A percentile compares a stretch with the other conserved stretches of the same genome.
These are phyloP conservation scores for Daldinia sp. DNA, from an alignment of 2,329 filamentous ascomycete genomes.

Conservation along the genomic window DNA sequence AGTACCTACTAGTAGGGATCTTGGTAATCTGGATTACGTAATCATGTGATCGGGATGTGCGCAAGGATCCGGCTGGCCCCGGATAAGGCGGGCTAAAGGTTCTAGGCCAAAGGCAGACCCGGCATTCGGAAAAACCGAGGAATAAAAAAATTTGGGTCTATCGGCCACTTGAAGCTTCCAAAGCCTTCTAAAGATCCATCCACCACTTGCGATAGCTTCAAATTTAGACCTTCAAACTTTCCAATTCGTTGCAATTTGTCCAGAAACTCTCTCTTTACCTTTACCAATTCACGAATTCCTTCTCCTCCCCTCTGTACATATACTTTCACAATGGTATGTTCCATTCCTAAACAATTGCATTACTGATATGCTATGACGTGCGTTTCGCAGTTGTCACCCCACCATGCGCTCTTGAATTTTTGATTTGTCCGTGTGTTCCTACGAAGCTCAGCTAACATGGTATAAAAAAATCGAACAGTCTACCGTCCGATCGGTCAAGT, in stretches of 20 bases:
- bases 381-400: neutral
- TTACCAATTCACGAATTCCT: neutral
- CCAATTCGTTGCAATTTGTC: conserved; percentile 24
- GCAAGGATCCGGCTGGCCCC: conserved; percentile 26
- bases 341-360: neutral
- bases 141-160: conserved; percentile 44
- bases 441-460: conserved; percentile 3
- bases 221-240: conserved; percentile 32
- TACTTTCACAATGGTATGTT: conserved; percentile 47
- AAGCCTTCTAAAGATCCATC: conserved; percentile 49
- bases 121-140: conserved; percentile 50
- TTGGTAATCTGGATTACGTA: neutral
- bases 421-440: neutral
- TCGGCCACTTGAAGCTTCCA: conserved; percentile 47
- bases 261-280: conserved; percentile 19
- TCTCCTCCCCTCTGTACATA: conserved; percentile 6
- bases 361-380: neutral
- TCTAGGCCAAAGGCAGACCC: conserved; percentile 13
- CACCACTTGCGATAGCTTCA: conserved; percentile 49
- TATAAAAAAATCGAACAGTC: conserved; percentile 56
- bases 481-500: conserved; percentile 93
- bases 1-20: too few species aligned
- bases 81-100: conserved; percentile 16
- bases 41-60: neutral
- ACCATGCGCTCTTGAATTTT: neutral